Evolutionary conservation across 2,329 filamentous ascomycete species (phyloP).

Genomic region (Scytalidium lignicola): DNA sequence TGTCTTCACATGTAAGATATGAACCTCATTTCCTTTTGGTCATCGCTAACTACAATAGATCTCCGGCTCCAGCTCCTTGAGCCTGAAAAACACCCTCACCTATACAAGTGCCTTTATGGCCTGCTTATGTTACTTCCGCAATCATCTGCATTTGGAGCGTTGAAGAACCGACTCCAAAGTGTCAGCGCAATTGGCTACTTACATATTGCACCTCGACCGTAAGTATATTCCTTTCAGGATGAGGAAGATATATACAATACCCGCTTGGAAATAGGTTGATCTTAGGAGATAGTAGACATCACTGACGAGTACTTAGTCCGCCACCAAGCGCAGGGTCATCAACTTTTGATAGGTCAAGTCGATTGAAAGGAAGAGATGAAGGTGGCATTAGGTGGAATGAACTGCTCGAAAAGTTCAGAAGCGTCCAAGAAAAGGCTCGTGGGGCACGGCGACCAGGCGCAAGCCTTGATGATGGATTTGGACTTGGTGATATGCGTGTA

Average conservation of each 20-base stretch:
- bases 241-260: no score
- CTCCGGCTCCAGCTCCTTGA: slow-evolving; percentile 91
- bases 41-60: slow-evolving; percentile 46
- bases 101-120: slow-evolving; percentile 97
- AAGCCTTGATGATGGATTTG: slow-evolving; percentile 43
- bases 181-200: slow-evolving; percentile 96
- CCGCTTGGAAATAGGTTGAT: not conserved
- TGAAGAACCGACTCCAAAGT: slow-evolving; percentile 95
- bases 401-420: slow-evolving; percentile 88
- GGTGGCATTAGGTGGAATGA: slow-evolving; percentile 86
- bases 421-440: slow-evolving; percentile 80
- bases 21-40: not conserved
- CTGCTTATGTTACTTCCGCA: slow-evolving; percentile 97
- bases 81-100: slow-evolving; percentile 87
- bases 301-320: slow-evolving; percentile 31
- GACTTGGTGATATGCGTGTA: slow-evolving; percentile 38
- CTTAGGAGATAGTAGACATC: not conserved
- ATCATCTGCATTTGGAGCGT: slow-evolving; percentile 90
- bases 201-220: slow-evolving; percentile 76
- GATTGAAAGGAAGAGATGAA: slow-evolving; percentile 77
- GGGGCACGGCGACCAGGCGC: slow-evolving; percentile 55
- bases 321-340: slow-evolving; percentile 44
- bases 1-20: slow-evolving; percentile 85
- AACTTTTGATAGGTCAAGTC: slow-evolving; percentile 66
- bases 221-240: slow-evolving; percentile 39